Percentiles rank a stretch among this genome's conserved stretches.
Evolutionary conservation across 352 stramenopile genomes (phyloP).

Genomic region (Phytopythium delawarense): DNA sequence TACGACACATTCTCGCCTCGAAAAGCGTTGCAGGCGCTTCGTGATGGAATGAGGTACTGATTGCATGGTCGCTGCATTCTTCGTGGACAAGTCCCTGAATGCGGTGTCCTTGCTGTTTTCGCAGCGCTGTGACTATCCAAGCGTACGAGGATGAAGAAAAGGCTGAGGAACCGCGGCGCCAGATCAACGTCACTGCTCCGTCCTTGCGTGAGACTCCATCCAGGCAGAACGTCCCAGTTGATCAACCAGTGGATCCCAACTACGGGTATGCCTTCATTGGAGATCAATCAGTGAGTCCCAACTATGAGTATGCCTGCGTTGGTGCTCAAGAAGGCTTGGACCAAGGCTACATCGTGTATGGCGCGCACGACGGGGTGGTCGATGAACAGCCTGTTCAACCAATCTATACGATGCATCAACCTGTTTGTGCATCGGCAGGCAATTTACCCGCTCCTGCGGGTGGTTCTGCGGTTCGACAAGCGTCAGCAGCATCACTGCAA

Average conservation of each 20-base stretch:
- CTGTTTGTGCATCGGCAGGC: too few relatives aligned
- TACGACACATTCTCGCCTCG: conserved; percentile 66
- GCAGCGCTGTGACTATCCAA: background rate
- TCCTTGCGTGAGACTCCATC: background rate
- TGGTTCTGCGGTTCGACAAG: background rate
- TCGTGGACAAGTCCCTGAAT: background rate
- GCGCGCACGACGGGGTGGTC: background rate
- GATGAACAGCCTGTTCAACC: background rate
- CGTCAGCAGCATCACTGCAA: background rate
- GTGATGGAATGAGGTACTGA: conserved; percentile 36
- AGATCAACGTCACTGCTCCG: background rate
- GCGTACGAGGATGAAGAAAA: background rate
- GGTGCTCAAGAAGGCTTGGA: background rate
- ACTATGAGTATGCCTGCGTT: background rate
- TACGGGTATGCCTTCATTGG: background rate
- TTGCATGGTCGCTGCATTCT: background rate
- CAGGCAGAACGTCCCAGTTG: background rate
- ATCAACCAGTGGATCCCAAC: background rate
- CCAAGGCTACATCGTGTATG: background rate
- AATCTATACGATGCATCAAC: background rate
- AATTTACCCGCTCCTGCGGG: background rate
- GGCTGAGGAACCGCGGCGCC: background rate
- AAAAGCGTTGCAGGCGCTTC: conserved; percentile 31
- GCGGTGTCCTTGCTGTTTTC: too few relatives aligned
- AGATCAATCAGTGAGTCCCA: background rate